phyloP scores from a whole-genome alignment of 331 rosid species.

The Ulmus americana region DNA sequence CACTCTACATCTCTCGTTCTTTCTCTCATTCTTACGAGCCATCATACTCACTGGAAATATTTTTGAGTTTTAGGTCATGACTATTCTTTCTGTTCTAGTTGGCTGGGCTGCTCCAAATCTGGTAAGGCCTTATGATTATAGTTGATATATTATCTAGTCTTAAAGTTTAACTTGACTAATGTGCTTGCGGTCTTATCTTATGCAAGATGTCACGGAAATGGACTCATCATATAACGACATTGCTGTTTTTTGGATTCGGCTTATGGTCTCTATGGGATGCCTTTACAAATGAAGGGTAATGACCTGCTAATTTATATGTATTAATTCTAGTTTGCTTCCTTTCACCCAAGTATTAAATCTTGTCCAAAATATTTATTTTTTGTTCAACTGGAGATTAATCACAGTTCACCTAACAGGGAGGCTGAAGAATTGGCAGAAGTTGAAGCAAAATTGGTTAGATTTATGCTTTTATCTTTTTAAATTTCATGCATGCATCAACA shows the following conservation, averaged over 20 bases:
- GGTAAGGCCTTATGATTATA: slow-evolving; percentile 38
- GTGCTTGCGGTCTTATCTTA: slow-evolving; percentile 5
- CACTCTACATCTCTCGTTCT: neutral
- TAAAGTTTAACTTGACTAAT: neutral
- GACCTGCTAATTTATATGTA: slow-evolving; percentile 21
- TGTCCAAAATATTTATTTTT: neutral
- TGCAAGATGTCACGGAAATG: slow-evolving; percentile 75
- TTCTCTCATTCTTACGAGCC: neutral
- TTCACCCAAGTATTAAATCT: slow-evolving; percentile 8
- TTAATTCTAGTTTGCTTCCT: slow-evolving; percentile 14
- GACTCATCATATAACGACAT: slow-evolving; percentile 81
- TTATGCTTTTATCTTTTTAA: slow-evolving; percentile 12
- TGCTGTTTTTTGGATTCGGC: slow-evolving; percentile 81
- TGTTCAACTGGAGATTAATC: slow-evolving; percentile 16
- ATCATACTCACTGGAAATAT: slow-evolving; percentile 22
- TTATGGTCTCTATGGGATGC: slow-evolving; percentile 92
- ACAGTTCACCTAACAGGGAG: slow-evolving; percentile 49
- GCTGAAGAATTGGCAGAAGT: slow-evolving; percentile 90
- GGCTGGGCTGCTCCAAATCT: slow-evolving; percentile 99
- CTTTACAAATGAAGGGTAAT: slow-evolving; percentile 61
- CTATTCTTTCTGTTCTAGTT: slow-evolving; percentile 78
- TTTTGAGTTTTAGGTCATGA: slow-evolving; percentile 68
- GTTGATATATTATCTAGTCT: slow-evolving; percentile 15
- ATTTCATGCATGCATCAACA: neutral
- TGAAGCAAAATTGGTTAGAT: slow-evolving; percentile 78